phyloP scores from a whole-genome alignment of 129 eudicot genomes.

The Centaurea solstitialis region DNA sequence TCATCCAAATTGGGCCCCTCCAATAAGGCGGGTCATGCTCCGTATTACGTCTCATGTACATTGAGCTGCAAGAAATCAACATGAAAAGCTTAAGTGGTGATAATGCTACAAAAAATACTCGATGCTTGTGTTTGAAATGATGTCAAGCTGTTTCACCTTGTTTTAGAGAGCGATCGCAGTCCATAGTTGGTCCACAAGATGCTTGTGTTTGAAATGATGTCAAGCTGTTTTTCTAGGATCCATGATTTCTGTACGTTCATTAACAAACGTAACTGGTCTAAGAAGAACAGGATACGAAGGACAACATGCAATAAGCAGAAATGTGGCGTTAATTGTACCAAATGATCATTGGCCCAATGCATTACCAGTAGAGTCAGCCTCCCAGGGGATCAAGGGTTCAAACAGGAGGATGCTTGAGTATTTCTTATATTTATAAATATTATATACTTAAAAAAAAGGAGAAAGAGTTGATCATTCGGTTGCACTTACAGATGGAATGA shows the following conservation, averaged over 20 bases:
- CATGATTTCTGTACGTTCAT: conserved; percentile 54
- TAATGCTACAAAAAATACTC: not conserved
- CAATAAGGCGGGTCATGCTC: conserved; percentile 98
- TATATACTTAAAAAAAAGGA: not conserved
- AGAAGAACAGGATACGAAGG: not conserved
- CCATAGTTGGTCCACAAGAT: conserved; percentile 84
- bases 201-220: conserved; percentile 76
- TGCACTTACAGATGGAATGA: conserved; percentile 89
- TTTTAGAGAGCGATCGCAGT: conserved; percentile 77
- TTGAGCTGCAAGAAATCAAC: conserved; percentile 48
- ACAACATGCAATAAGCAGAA: not conserved
- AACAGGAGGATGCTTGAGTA: not conserved
- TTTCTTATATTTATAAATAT: not conserved
- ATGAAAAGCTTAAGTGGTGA: not conserved
- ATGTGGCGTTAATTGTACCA: not conserved
- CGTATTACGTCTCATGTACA: conserved; percentile 91
- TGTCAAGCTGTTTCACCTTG: conserved; percentile 53
- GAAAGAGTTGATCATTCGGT: not conserved
- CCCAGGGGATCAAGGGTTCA: not conserved
- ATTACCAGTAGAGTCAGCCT: not conserved
- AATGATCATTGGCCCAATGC: not conserved
- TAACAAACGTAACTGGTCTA: not conserved
- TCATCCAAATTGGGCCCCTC: conserved; percentile 99
- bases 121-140: not conserved
- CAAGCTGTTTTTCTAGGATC: conserved; percentile 86